Evolutionary conservation across 2,329 filamentous ascomycete genomes (phyloP), one percentile per base, ranked within the genome.

Genomic region (Fusarium sp.): DNA sequence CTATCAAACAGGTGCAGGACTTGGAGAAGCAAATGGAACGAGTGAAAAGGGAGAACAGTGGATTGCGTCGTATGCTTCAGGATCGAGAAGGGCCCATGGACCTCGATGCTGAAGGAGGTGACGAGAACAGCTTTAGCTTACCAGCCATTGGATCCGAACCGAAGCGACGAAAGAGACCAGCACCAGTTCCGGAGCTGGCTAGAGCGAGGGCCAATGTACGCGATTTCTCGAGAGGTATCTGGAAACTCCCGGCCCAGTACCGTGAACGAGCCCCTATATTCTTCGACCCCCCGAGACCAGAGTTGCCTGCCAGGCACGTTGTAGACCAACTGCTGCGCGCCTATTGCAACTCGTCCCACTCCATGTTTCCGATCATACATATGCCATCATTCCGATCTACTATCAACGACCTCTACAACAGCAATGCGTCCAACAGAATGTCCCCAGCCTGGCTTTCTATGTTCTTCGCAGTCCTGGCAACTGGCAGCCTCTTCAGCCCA

Each of bases 1-100:
- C 95, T 4, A 98, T 98, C 84, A 99, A 98, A 89, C 96, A 98
- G 85, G 93, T 98, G 18, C 96, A 98, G 82, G 96, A 99, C 80
- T 86, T 99, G 31, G 95, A 98, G 83, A 96, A 94, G 82, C 95
- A 98, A 82, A 89, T 98, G 77, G 89, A 92, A 51, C 88, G 92
- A 58, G 88, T 96, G 44, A 93, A 91, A 79, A 90, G 94, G 64
- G 93, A 97, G 80, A 95, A 97, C 77, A 87, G 86, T 62, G 91
- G 91, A 69, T 84, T 97, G 42, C 90, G 90, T 58, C 90, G 91
- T 35, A 89, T 91, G 77, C 83, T 94, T 46, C 83, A 84, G 45
- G 85, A 86, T 54, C 80, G 83, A 60, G 84, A 85, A 63, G 85
- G 83, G 19, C 84, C 84, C 72, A 84, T 86, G 82, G 86, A 87